Base-by-base conservation (phyloP, 2,329 filamentous ascomycete genomes). In the Hypoxylon sp. region DNA sequence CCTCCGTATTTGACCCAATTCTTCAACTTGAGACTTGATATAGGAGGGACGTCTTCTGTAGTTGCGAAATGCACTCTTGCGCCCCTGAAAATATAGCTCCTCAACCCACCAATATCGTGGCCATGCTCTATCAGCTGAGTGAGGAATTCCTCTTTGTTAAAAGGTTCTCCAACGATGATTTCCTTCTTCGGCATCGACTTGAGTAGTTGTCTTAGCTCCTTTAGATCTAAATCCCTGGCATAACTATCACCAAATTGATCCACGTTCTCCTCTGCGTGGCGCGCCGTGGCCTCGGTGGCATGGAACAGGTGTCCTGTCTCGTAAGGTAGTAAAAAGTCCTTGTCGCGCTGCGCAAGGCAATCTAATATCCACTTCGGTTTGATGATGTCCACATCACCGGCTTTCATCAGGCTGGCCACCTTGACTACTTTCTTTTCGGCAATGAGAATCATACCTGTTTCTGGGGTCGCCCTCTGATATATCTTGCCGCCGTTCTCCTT, bases 201-300 rank as follows among this genome's bases (percentile, higher is more conserved):
- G 46, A 90, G 68, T 0, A 89, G 74, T 2, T 76, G 75, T 39
- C 77, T 81, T 50, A 97, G 83, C 72, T 95, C 91, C 1, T 88
- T 84, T 0, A 86, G 71, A 0, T 82, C 84, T 7, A 91, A 81
- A 71, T 97, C 89, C 3, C 94, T 84, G 0, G 89, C 86, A 78
- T 92, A 98, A 74, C 93, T 94, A 76, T 99, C 96, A 0, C 91
- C 91, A 71, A 88, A 96, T 56, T 84, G 81, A 76, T 99, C 96
- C 1, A 91, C 84, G 68, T 91, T 92, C 2, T 81, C 79, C 37
- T 85, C 82, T 8, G 90, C 87, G 6, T 83, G 81, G 5, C 81
- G 81, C 41, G 80, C 78, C 58, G 89, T 82, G 1, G 82, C 83
- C 3, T 88, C 85, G 0, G 85, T 87, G 0, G 88, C 88, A 73